Evolutionary conservation across 108 stramenopile species (phyloP), one percentile per base, ranked within the genome.

Genomic region (Conticribra guillardii): DNA sequence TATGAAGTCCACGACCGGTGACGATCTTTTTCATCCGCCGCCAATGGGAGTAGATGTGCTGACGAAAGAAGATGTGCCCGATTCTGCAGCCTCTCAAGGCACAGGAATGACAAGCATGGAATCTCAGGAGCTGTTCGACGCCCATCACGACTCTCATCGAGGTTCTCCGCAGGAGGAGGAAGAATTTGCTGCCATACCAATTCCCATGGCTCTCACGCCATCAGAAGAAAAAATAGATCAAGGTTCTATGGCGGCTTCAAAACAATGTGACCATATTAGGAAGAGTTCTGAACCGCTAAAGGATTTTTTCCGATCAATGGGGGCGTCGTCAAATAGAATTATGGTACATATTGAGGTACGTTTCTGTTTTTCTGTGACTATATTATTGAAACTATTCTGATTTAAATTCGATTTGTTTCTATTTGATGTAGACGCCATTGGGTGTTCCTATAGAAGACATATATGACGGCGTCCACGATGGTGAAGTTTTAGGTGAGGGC

Each of bases 381-480:
- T 51, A 4, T 51, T 21, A 11, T 51, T 4, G 16, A 4, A 19
- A 17, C 4, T 51, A 4, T 51, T 51, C 16, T 16, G 16, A 51
- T 18, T 18, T 4, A 51, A 4, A 4, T 18, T 41, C 11, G 37
- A 41, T 16, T 4, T 51, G 5, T 21, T 19, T 4, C 50, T 18
- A 4, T 4, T 18, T 21, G 4, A 14, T 16, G 16, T 16, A 51
- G 50, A 67, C 22, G 1, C 31, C 59, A 9, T 17, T 23, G 2
- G 69, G 69, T 7, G 17, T 52, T 27, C 66, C 66, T 2, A 66
- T 60, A 23, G 66, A 54, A 34, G 30, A 53, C 3, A 60, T 77
- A 16, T 77, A 77, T 55, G 60, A 70, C 21, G 67, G 67, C 21
- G 76, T 77, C 8, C 76, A 77, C 30, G 48, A 62, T 54, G 77